Evolutionary conservation across 805 yeast genomes (phyloP).

Genomic region (Novakomyces olei): DNA sequence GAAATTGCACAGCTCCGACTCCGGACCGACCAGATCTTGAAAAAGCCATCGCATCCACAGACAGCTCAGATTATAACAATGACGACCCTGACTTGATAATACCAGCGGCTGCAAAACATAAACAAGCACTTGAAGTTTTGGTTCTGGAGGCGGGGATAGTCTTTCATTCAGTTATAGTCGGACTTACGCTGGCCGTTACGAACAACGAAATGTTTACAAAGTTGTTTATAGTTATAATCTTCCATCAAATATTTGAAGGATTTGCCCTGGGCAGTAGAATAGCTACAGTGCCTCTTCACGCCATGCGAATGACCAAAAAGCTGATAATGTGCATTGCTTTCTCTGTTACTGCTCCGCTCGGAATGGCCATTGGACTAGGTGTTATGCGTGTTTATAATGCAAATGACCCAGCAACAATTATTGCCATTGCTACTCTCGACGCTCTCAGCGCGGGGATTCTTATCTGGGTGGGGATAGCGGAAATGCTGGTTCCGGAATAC

Average conservation of each 20-base stretch:
- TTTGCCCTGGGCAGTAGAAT: constrained; percentile 64
- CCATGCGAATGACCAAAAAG: constrained; percentile 16
- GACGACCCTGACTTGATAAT: not conserved
- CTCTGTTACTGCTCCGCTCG: constrained; percentile 44
- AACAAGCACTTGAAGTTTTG: too few relatives aligned
- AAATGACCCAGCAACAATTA: constrained; percentile 33
- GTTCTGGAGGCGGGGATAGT: constrained; percentile 44
- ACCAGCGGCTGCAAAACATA: constrained; percentile 24
- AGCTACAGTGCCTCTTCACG: too few relatives aligned
- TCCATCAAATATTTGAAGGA: constrained; percentile 75
- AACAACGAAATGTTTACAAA: constrained; percentile 48
- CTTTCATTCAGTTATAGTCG: constrained; percentile 57
- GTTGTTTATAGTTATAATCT: constrained; percentile 40
- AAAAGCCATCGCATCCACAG: too few relatives aligned
- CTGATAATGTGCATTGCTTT: constrained; percentile 21
- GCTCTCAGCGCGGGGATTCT: constrained; percentile 59
- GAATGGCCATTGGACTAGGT: constrained; percentile 60
- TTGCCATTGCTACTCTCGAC: constrained; percentile 53
- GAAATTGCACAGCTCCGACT: too few relatives aligned
- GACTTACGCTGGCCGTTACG: constrained; percentile 40
- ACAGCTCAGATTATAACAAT: not conserved
- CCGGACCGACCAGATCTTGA: too few relatives aligned
- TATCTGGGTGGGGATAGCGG: constrained; percentile 56
- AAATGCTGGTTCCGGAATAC: constrained; percentile 59
- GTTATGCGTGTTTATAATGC: constrained; percentile 26